These are phyloP conservation scores for Epicoccum sorghinum DNA, from an alignment of 2,329 filamentous ascomycete species.

Conservation along the genomic window DNA sequence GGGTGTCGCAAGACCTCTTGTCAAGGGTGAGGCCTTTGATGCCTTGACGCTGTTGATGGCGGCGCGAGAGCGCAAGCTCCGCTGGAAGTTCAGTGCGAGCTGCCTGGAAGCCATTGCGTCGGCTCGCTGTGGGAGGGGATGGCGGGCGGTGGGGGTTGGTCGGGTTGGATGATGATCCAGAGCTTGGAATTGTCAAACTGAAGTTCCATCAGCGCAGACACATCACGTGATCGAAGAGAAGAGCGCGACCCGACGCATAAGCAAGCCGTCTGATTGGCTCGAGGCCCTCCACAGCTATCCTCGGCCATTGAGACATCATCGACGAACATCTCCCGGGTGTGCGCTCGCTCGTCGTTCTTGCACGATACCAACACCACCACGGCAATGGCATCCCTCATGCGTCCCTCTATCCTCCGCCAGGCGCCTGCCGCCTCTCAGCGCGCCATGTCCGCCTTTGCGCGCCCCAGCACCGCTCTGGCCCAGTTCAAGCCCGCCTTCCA, in stretches of 20 bases:
- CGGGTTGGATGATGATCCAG: conserved; percentile 34
- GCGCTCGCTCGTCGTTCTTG: not conserved
- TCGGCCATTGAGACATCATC: conserved; percentile 13
- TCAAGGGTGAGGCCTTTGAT: conserved; percentile 64
- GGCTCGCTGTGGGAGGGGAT: conserved; percentile 36
- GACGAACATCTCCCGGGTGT: conserved; percentile 14
- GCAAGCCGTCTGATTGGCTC: conserved; percentile 8
- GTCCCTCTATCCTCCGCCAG: conserved; percentile 57
- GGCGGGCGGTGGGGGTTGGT: conserved; percentile 36
- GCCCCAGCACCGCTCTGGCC: conserved; percentile 44
- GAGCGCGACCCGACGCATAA: not conserved
- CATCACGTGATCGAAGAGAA: not conserved
- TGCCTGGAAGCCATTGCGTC: conserved; percentile 89
- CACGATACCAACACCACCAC: conserved; percentile 6
- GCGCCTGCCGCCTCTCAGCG: conserved; percentile 52
- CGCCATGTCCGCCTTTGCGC: conserved; percentile 51
- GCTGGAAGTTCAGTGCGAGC: conserved; percentile 92
- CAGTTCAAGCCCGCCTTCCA: conserved; percentile 50
- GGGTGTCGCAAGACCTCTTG: conserved; percentile 89
- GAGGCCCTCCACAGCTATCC: conserved; percentile 5
- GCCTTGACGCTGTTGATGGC: conserved; percentile 74
- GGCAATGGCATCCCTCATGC: conserved; percentile 61
- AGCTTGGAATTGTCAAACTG: conserved; percentile 19
- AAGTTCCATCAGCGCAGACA: not conserved
- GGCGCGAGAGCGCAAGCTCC: conserved; percentile 86